Base-by-base conservation (phyloP, 2,329 filamentous ascomycete species). In the Neonectria ditissima region DNA sequence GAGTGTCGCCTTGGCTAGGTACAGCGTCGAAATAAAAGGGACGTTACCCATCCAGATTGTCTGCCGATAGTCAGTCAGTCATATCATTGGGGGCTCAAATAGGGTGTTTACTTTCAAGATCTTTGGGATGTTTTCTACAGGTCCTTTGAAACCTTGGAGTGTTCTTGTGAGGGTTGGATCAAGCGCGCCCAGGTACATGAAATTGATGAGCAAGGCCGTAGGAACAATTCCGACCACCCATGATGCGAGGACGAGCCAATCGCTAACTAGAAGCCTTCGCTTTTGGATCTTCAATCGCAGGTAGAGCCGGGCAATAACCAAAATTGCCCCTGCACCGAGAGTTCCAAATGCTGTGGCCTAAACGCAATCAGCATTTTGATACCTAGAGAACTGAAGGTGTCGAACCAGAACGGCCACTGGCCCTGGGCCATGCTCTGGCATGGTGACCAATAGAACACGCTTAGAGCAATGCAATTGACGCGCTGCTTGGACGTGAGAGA, bases 1-100 rank as follows among this genome's bases (percentile, higher is more conserved):
- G 3, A 71, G 64, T 1, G 64, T 56, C 1, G 69, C 69, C 24
- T 71, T 71, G 52, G 64, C 71, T 8, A 71, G 62, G 9, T 69
- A 71, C 11, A 71, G 56, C 2, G 69, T 66, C 3, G 69, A 54
- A 10, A 69, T 56, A 16, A 52, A 68, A 4, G 68, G 66, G 9
- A 70, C 44, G 1, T 57, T 20, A 0, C 47, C 47, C 2, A 51
- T 56, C 68, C 68, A 70, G 14, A 63, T 54, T 3, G 58, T 6
- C 68, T 70, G 16, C 0, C 22, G 4, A 10, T 6, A 7, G 26
- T 10, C 10, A 2, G 10, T 69, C n/a, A 69, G 58, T 7, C n/a
- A 16, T 3, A 2, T 7, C 5, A 6, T 4, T 10, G 2, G 13
- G 7, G 18, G 5, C 22, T 1, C 32, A 5, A 1, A 18, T 37